Conservation (phyloP, 2,329 filamentous ascomycete genomes). For the Aspergillus oerlinghausenensis region DNA sequence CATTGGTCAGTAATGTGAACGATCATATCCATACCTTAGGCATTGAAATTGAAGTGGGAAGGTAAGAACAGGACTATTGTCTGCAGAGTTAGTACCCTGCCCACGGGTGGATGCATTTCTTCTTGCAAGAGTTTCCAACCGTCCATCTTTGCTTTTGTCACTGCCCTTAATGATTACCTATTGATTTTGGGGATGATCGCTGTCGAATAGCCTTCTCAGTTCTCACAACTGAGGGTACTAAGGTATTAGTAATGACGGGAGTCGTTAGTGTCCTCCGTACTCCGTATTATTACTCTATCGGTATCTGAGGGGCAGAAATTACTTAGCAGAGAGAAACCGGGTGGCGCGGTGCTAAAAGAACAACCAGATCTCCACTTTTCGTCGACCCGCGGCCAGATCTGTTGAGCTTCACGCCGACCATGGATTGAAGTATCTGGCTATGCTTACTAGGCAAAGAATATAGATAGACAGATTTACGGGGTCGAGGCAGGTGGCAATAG, state of each 20-base stretch:
- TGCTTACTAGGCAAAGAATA: no score
- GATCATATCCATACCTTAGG: neutral
- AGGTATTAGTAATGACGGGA: no score
- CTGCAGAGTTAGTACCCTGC: neutral
- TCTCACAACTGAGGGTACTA: no score
- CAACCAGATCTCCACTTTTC: neutral
- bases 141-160: conserved; percentile 5
- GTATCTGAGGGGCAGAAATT: neutral
- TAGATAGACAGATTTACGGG: neutral
- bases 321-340: neutral
- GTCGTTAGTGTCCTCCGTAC: neutral
- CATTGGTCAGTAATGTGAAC: neutral
- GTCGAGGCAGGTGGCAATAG: neutral
- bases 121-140: neutral
- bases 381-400: neutral
- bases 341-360: neutral
- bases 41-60: neutral
- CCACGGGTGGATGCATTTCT: conserved; percentile 8
- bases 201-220: no score
- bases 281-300: no score
- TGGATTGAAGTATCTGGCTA: neutral
- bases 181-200: no score
- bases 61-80: neutral
- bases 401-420: neutral
- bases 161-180: neutral